phyloP scores from a whole-genome alignment of 2,329 filamentous ascomycete genomes.

The Xylariales sp. region DNA sequence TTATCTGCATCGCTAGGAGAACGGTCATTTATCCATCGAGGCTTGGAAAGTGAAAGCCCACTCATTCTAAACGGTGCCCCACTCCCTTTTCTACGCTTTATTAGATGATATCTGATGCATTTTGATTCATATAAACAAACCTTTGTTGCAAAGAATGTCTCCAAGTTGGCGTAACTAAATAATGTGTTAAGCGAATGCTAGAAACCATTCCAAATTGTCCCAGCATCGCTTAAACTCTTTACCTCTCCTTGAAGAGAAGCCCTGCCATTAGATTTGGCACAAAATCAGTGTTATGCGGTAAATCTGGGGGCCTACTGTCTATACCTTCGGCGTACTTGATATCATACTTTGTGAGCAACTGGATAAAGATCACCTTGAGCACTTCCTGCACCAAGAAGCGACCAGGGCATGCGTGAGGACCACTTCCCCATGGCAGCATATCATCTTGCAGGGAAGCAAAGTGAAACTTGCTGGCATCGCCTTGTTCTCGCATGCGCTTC shows the following conservation, averaged over 20 bases:
- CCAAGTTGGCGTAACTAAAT: too few species aligned
- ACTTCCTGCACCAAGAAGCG: conserved; percentile 14
- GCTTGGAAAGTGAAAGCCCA: too few species aligned
- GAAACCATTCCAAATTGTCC: too few species aligned
- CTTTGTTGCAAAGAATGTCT: too few species aligned
- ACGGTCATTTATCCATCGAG: too few species aligned
- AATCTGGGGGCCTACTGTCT: conserved; percentile 10
- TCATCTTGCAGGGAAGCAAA: conserved; percentile 17
- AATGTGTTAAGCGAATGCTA: too few species aligned
- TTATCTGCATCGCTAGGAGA: too few species aligned
- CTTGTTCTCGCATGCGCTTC: conserved; percentile 8
- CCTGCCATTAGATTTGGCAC: conserved; percentile 6
- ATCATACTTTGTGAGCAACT: conserved; percentile 15
- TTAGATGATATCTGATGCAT: too few species aligned
- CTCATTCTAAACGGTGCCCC: too few species aligned
- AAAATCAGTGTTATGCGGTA: conserved; percentile 1
- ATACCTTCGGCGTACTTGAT: conserved; percentile 11
- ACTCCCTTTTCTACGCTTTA: too few species aligned
- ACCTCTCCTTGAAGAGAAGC: conserved; percentile 6
- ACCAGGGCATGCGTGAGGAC: conserved; percentile 16
- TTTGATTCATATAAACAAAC: too few species aligned
- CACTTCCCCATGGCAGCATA: conserved; percentile 15
- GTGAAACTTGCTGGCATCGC: conserved; percentile 16
- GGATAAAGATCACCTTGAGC: conserved; percentile 17
- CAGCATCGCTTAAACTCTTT: too few species aligned